Evolutionary conservation across 2,329 filamentous ascomycete species (phyloP), one percentile per base, ranked within the genome.

Genomic region (Arthrobotrys entomopaga): DNA sequence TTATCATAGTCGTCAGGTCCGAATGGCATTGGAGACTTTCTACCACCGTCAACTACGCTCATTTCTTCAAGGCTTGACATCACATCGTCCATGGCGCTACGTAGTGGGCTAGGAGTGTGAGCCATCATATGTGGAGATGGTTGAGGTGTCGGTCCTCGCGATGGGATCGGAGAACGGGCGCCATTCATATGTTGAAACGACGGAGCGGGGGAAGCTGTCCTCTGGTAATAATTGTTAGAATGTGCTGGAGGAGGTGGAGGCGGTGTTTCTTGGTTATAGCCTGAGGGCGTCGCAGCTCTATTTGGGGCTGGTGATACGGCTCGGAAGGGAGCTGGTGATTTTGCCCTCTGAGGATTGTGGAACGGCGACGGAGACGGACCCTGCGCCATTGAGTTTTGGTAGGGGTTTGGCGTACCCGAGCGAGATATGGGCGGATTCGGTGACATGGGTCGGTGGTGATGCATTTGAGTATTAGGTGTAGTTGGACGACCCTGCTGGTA

Each of bases 31-130:
- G 70, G 70, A 13, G 70, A 67, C 10, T 53, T 74, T 57, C 65
- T 66, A n/a, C 63, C 81, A 10, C 71, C 59, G 52, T 70, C 71
- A 15, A 61, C 53, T 11, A 75, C 65, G 19, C 71, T 90, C 84
- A 99, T 91, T 73, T 93, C 93, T 80, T 96, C 90, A 49, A 99
- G 82, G 65, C 95, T 96, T 77, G 95, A 92, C 88, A 98, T 97
- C 2, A 99, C 93, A 81, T 96, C 94, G 80, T 98, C 94, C 93
- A 99, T 99, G 0, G 95, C 95, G 81, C 93, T 92, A 71, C 95
- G 87, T 2, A 99, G 83, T 0, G 95, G 95, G 1, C 95, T 98
- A 0, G 95, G 95, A 0, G 95, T 99, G 80, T 79, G 60, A 78
- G 78, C 77, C 26, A 77, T 53, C 38, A 76, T 76, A 29, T 64